Conservation (phyloP, 371 early-diverging fungal species). For the Apophysomyces ossiformis region DNA sequence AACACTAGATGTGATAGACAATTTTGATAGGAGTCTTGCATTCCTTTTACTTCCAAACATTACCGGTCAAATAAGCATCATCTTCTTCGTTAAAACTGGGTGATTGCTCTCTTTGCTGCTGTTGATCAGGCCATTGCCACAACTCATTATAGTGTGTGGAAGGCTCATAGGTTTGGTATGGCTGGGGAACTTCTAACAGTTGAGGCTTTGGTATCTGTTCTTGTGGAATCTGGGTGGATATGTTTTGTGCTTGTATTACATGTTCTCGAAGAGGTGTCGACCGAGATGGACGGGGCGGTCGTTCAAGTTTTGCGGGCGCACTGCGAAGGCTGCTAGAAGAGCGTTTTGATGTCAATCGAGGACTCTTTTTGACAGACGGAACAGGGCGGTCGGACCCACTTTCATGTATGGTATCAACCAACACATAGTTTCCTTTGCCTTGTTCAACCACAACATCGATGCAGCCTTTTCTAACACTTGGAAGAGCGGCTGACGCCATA, state of each 20-base stretch:
- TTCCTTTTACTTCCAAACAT: constrained; percentile 25
- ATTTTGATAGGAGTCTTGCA: no score
- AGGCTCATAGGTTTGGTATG: neutral
- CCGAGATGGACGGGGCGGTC: constrained; percentile 7
- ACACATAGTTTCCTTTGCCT: constrained; percentile 53
- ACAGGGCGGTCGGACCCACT: neutral
- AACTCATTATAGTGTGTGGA: constrained; percentile 4
- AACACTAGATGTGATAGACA: neutral
- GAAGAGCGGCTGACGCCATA: constrained; percentile 6
- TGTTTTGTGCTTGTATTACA: neutral
- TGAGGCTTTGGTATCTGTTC: constrained; percentile 1
- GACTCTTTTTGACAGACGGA: neutral
- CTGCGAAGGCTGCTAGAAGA: constrained; percentile 7
- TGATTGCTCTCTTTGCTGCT: constrained; percentile 4
- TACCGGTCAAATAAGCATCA: constrained; percentile 25
- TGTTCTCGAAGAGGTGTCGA: constrained; percentile 1
- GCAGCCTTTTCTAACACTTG: constrained; percentile 43
- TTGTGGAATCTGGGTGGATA: neutral
- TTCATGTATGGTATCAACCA: constrained; percentile 22
- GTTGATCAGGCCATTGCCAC: constrained; percentile 13
- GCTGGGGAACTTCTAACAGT: neutral
- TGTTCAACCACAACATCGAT: constrained; percentile 53
- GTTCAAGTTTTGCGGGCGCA: constrained; percentile 4
- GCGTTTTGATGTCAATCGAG: neutral
- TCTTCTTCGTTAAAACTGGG: constrained; percentile 17